Percentiles rank a stretch among this genome's conserved stretches.
Conservation (phyloP, 2,329 filamentous ascomycete genomes). For the Ceratocystis papillata region DNA sequence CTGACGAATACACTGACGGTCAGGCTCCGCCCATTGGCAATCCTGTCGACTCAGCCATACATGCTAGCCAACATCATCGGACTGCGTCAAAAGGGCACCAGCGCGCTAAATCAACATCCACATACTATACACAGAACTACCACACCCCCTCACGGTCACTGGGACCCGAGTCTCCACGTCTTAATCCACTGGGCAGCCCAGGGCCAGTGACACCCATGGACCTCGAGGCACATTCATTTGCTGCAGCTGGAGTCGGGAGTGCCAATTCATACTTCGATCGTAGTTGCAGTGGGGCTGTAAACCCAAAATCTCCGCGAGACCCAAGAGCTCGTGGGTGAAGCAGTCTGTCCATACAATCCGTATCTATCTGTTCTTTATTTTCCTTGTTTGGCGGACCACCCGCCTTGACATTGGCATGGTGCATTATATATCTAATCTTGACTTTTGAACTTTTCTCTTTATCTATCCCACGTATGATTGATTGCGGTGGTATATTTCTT, state of each 20-base stretch:
- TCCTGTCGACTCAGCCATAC: not conserved
- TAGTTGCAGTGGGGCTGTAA: constrained; percentile 18
- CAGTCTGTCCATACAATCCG: too few species aligned
- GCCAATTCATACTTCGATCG: constrained; percentile 24
- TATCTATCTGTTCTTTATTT: too few species aligned
- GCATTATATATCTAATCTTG: too few species aligned
- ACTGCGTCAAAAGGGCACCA: not conserved
- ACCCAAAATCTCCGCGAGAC: not conserved
- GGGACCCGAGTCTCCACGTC: constrained; percentile 41
- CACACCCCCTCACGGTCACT: not conserved
- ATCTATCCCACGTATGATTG: not conserved
- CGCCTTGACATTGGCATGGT: too few species aligned
- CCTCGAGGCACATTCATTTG: constrained; percentile 35
- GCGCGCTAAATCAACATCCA: not conserved
- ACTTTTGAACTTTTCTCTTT: too few species aligned
- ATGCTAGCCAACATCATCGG: not conserved
- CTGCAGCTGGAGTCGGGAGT: not conserved
- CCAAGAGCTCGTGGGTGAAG: constrained; percentile 9
- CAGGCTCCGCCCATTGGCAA: not conserved
- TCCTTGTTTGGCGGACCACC: too few species aligned
- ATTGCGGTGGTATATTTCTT: not conserved
- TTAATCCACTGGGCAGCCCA: constrained; percentile 46
- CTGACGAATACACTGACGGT: constrained; percentile 16
- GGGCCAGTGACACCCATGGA: constrained; percentile 54
- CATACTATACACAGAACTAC: constrained; percentile 10